Evolutionary conservation across 2,329 filamentous ascomycete genomes (phyloP).

Genomic region (Colletotrichum sp.): DNA sequence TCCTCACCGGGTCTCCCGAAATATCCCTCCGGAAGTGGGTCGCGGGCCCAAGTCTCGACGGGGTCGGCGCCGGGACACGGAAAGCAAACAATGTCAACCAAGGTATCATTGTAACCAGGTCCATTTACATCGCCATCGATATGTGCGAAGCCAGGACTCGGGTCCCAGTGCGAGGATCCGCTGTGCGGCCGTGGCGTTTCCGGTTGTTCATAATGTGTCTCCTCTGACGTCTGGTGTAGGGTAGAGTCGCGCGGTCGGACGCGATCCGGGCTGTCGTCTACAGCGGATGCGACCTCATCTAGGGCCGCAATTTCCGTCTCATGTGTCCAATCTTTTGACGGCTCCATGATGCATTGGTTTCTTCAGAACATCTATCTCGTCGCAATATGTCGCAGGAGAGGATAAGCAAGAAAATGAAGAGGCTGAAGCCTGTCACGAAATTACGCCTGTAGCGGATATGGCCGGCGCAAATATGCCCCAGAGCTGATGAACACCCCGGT

Average conservation of each 20-base stretch:
- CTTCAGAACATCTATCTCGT: not conserved
- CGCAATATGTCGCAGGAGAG: not conserved
- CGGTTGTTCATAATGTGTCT: not conserved
- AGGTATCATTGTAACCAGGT: constrained; percentile 55
- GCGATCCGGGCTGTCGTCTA: not conserved
- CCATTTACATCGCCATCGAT: constrained; percentile 48
- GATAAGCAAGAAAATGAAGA: not conserved
- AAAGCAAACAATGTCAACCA: constrained; percentile 58
- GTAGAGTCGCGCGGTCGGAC: not conserved
- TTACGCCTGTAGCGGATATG: not conserved
- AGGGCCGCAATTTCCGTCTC: constrained; percentile 3
- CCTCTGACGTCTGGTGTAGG: not conserved
- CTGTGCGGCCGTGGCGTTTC: not conserved
- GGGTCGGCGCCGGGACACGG: constrained; percentile 59
- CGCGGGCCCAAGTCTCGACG: constrained; percentile 57
- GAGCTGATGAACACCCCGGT: not conserved
- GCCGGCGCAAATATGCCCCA: not conserved
- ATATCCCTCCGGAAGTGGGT: constrained; percentile 52
- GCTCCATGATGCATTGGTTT: not conserved
- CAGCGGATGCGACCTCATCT: not conserved
- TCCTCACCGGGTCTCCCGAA: constrained; percentile 39
- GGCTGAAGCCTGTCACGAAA: not conserved
- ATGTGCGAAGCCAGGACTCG: constrained; percentile 43
- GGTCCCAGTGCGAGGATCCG: constrained; percentile 26
- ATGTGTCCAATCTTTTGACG: not conserved